Evolutionary conservation across 352 stramenopile species (phyloP), one percentile per base, ranked within the genome.

Genomic region (Globisporangium nagaii): DNA sequence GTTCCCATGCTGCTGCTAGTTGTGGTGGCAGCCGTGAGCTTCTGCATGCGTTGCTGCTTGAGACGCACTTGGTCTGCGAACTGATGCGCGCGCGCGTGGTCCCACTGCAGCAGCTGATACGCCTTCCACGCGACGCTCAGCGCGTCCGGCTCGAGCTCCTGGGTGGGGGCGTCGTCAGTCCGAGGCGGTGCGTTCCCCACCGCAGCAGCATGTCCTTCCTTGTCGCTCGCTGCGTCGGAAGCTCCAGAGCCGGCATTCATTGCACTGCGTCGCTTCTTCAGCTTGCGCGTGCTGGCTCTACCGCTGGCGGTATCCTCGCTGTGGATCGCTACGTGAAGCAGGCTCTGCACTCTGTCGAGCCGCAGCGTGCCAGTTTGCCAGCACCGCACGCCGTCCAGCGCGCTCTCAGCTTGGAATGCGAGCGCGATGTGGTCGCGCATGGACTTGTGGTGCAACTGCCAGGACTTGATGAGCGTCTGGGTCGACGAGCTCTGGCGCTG

Each of bases 31-130:
- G n/a, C n/a, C n/a, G n/a, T 32, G 22, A 28, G 31, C 22, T 58
- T 57, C 13, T 65, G 64, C 41, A 60, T 28, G 7, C 58, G 60
- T 39, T 70, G 57, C 40, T 70, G 61, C 27, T 66, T 68, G 36
- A 39, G 4, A 7, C 65, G 62, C 12, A 72, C 68, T 41, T 68
- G 41, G 32, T 77, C 70, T 2, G 63, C 62, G 22, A 77, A 56
- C 12, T 73, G 68, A 30, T 66, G 55, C 13, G 71, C 68, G 31
- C 58, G 62, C 9, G 54, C 22, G 60, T 77, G 56, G 40, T 75
- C 68, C 25, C 70, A 43, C 43, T 75, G 71, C 13, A 75, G 37
- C 27, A 68, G 71, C 36, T 73, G 71, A 19, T 63, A 66, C 50
- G 65, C 45, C 10, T 60, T 62, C 71, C 71, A 80, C 20, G 63